A percentile compares a stretch with the other conserved stretches of the same genome.
Conservation (phyloP, 495 filamentous ascomycete genomes). For the Amorphotheca resinae region DNA sequence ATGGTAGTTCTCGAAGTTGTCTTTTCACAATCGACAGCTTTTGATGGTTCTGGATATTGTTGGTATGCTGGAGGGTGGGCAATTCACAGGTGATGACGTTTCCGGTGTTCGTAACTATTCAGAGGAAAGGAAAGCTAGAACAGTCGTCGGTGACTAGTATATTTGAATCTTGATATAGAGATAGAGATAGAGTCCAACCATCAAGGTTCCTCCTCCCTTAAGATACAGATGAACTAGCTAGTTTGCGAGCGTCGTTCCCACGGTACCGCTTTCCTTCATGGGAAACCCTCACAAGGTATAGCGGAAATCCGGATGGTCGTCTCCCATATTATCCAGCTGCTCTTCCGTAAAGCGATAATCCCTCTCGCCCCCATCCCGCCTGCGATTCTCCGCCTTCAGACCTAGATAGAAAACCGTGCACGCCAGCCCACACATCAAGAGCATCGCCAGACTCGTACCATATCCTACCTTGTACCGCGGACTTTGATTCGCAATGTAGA, state of each 20-base stretch:
- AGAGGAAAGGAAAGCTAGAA: too few species aligned
- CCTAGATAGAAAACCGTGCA: slow-evolving; percentile 20
- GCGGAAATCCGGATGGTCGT: slow-evolving; percentile 30
- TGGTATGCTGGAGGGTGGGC: too few species aligned
- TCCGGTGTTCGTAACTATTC: too few species aligned
- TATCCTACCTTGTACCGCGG: slow-evolving; percentile 38
- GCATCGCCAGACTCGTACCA: slow-evolving; percentile 26
- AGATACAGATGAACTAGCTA: too few species aligned
- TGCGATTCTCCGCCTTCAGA: slow-evolving; percentile 21
- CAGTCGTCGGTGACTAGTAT: background rate
- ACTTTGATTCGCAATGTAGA: slow-evolving; percentile 31
- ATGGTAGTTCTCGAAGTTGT: too few species aligned
- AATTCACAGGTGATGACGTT: too few species aligned
- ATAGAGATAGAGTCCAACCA: background rate
- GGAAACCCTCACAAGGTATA: slow-evolving; percentile 17
- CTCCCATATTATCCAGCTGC: slow-evolving; percentile 30
- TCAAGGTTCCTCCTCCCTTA: too few species aligned
- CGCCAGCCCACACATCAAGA: slow-evolving; percentile 5
- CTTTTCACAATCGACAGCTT: too few species aligned
- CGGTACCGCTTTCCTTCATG: too few species aligned
- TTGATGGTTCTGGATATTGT: too few species aligned
- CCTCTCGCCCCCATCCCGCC: slow-evolving; percentile 23
- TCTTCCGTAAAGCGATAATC: slow-evolving; percentile 25
- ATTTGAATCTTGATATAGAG: background rate
- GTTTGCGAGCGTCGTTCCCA: background rate